phyloP scores from a whole-genome alignment of 805 yeast genomes.

The Dipodascus albidus region DNA sequence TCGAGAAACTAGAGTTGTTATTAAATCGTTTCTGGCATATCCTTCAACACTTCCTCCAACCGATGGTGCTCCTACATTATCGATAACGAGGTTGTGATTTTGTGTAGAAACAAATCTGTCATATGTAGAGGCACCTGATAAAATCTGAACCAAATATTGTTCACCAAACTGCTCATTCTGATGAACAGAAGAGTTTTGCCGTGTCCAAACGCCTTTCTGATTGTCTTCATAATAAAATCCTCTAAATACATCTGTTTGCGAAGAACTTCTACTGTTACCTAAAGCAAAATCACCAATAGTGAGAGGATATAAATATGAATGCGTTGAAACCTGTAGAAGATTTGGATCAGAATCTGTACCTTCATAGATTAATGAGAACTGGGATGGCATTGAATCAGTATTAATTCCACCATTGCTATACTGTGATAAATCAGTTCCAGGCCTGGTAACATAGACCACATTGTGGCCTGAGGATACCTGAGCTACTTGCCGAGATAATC shows the following conservation, averaged over 20 bases:
- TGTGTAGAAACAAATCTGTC: not conserved
- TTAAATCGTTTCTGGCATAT: not conserved
- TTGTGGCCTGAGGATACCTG: not conserved
- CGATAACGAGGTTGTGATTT: not conserved
- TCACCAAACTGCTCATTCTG: not conserved
- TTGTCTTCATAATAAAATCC: not conserved
- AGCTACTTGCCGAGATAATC: not conserved
- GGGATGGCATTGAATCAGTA: not conserved
- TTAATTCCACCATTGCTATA: not conserved
- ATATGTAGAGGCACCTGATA: not conserved
- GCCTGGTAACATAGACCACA: not conserved
- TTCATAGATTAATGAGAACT: not conserved
- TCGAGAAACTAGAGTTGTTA: not conserved
- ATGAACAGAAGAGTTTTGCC: not conserved
- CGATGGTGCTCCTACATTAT: not conserved
- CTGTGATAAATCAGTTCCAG: not conserved
- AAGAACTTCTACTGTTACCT: not conserved
- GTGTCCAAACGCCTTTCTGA: not conserved
- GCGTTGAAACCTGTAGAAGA: not conserved
- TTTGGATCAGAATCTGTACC: not conserved
- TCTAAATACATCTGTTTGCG: not conserved
- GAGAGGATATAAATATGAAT: not conserved
- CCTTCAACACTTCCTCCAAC: not conserved
- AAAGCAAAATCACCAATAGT: not conserved
- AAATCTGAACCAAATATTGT: not conserved